Evolutionary conservation across 495 filamentous ascomycete genomes (phyloP).

Genomic region (Usnea hakonensis): DNA sequence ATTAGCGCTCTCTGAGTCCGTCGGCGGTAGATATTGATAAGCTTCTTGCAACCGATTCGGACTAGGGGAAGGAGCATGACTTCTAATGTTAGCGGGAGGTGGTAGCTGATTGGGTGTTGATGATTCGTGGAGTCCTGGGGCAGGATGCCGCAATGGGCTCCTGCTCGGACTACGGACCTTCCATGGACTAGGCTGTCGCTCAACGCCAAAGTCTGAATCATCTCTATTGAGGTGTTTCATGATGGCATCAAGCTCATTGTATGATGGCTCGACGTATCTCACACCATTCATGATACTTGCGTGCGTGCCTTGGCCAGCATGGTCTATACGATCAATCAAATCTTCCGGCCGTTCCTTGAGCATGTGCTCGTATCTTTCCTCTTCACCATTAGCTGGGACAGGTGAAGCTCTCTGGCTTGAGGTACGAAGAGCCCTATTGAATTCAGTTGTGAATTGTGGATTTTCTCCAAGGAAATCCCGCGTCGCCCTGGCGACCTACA

Average conservation of each 20-base stretch:
- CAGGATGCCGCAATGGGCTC: constrained; percentile 32
- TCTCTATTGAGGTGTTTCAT: constrained; percentile 73
- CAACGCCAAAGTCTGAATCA: constrained; percentile 64
- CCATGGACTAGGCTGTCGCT: constrained; percentile 43
- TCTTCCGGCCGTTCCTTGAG: background rate
- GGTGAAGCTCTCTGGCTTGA: background rate
- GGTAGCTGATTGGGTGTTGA: constrained; percentile 50
- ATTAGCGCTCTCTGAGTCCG: constrained; percentile 21
- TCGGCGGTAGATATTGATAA: constrained; percentile 33
- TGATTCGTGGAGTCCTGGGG: constrained; percentile 33
- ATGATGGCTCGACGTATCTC: constrained; percentile 42
- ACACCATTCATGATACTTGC: constrained; percentile 17
- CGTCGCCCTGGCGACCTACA: constrained; percentile 10
- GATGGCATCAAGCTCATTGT: constrained; percentile 75
- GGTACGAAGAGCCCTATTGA: constrained; percentile 1
- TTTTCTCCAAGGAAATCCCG: constrained; percentile 25
- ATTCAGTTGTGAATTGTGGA: constrained; percentile 21
- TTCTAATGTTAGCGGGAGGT: constrained; percentile 49
- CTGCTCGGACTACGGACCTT: constrained; percentile 1
- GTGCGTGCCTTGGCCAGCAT: constrained; percentile 4
- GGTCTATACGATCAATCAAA: constrained; percentile 8
- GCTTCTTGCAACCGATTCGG: constrained; percentile 50
- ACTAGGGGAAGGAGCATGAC: constrained; percentile 70
- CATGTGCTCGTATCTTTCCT: background rate
- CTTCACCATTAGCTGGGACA: background rate